Evolutionary conservation across 2,329 filamentous ascomycete species (phyloP).

Genomic region (Aureobasidium vineae): DNA sequence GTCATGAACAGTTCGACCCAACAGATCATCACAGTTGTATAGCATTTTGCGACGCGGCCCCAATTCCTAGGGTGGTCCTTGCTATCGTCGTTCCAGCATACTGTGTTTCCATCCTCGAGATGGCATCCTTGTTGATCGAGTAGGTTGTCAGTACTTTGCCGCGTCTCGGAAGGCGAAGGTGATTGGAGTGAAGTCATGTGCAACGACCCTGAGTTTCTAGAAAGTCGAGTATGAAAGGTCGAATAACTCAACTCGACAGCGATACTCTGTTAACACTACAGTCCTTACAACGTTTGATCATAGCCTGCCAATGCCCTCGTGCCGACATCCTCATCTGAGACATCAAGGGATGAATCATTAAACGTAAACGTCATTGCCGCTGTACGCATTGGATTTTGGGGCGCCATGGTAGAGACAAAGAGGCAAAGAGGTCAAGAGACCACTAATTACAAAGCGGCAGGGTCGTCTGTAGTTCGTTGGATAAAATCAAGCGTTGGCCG

Average conservation of each 20-base stretch:
- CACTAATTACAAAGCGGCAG: not conserved
- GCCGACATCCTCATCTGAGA: not conserved
- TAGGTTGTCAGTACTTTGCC: slow-evolving; percentile 13
- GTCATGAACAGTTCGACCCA: slow-evolving; percentile 32
- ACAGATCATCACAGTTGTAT: slow-evolving; percentile 28
- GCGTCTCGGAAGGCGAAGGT: not conserved
- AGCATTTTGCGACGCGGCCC: slow-evolving; percentile 27
- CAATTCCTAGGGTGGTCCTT: slow-evolving; percentile 30
- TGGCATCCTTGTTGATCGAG: slow-evolving; percentile 27
- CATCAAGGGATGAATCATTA: slow-evolving; percentile 9
- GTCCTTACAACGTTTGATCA: not conserved
- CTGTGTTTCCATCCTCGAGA: slow-evolving; percentile 27
- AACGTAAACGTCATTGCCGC: not conserved
- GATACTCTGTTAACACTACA: not conserved
- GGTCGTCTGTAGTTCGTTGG: not conserved
- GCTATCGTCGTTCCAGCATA: slow-evolving; percentile 29
- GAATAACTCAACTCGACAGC: not conserved
- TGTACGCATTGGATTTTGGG: not conserved
- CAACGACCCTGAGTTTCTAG: not conserved
- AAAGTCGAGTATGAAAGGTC: not conserved
- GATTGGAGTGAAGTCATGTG: slow-evolving; percentile 13
- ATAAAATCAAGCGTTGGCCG: not conserved
- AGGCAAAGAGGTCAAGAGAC: not conserved
- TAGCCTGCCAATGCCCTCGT: not conserved
- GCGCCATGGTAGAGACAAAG: not conserved